phyloP scores from a whole-genome alignment of 169 alveolate genomes.

The Cryptosporidium parvum region DNA sequence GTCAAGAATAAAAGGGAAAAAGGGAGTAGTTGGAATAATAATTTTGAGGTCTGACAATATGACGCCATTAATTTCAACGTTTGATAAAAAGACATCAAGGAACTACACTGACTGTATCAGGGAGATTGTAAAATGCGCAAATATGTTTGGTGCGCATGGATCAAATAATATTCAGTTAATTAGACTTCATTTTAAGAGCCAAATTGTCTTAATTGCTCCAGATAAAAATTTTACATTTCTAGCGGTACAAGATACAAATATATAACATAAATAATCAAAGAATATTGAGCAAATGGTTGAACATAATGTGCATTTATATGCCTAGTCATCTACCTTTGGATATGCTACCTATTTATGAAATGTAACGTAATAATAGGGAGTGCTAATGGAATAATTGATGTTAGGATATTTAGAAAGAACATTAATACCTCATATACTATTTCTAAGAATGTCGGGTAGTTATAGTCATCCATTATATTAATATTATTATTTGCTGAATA shows the following conservation, averaged over 20 bases:
- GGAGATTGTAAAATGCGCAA: constrained; percentile 38
- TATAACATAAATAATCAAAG: background rate
- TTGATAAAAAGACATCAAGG: constrained; percentile 64
- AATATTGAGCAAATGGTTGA: background rate
- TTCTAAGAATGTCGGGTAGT: constrained; percentile 48
- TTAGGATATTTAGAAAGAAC: constrained; percentile 32
- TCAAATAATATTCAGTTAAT: constrained; percentile 31
- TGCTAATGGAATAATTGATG: constrained; percentile 59
- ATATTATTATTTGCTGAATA: constrained; percentile 1
- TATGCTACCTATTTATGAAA: constrained; percentile 24
- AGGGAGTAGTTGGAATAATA: constrained; percentile 66
- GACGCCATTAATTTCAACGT: constrained; percentile 58
- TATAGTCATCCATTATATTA: background rate
- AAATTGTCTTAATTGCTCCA: constrained; percentile 58
- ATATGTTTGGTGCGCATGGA: constrained; percentile 14
- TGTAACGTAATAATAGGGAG: constrained; percentile 49
- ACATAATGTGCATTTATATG: background rate
- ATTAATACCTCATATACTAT: constrained; percentile 35
- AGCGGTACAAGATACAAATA: constrained; percentile 56
- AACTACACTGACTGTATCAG: constrained; percentile 8
- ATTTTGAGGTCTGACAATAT: constrained; percentile 20
- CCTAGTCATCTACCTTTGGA: constrained; percentile 10
- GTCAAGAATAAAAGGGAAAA: constrained; percentile 68
- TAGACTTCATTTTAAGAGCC: constrained; percentile 48
- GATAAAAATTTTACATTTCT: constrained; percentile 47